Base-by-base conservation (phyloP, 192 early-diverging fungal genomes). In the Linnemannia zychae region DNA sequence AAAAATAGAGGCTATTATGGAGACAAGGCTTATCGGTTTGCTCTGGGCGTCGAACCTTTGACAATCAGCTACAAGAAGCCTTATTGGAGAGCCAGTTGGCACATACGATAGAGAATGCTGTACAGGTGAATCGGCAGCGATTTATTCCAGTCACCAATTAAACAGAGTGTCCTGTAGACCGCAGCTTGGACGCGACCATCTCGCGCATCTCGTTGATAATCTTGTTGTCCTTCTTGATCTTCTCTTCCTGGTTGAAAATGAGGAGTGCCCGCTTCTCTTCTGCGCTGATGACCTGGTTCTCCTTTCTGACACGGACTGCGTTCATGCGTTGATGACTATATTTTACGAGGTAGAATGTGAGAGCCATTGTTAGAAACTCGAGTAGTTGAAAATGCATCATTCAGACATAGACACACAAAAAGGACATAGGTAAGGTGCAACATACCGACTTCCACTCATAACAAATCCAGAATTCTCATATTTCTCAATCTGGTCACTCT, bases 231-330 rank as follows among this genome's bases (percentile, higher is more conserved):
- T 96, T 96, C 88, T 96, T 94, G 48, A 93, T 86, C 80, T 95
- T 95, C 87, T 97, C 96, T 84, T 98, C 96, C 71, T 98, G 96
- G 77, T 93, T 96, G 78, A 96, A 95, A 75, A 96, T 88, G 44
- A 99, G 87, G 67, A 99, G 80, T 40, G 94, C 92, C 9, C 97
- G 89, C 88, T 97, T 97, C 74, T 99, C 98, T 76, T 99, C 98
- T 9, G 98, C 97, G 67, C 92, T 95, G 72, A 98, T 97, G 75
- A 97, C 96, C 88, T 99, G 98, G 77, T 98, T 97, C 82, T 99
- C 98, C 87, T 98, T 99, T 76, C 96, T 92, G 68, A 98, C 92
- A 76, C 97, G 97, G 11, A 98, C 98, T 52, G 97, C 97, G 82
- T 98, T 98, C 96, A 97, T 97, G 53, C 97, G 92, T 67, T 93